Base-by-base conservation (phyloP, 129 eudicot genomes). In the Flaveria trinervia region DNA sequence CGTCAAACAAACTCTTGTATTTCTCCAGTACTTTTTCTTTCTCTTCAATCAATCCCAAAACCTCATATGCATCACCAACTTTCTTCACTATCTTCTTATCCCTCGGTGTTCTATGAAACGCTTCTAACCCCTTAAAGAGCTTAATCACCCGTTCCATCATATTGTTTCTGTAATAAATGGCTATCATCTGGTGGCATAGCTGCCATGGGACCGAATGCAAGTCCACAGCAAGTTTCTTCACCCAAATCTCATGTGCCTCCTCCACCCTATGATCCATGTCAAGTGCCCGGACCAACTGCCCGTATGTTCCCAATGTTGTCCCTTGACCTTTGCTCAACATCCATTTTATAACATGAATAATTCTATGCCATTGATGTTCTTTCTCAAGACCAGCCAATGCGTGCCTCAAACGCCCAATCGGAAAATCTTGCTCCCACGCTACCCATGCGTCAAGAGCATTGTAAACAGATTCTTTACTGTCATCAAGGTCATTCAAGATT, bases 321-420 rank as follows among this genome's bases (percentile, higher is more conserved):
- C 96, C 96, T 78, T 92, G 97, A 52, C 97, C 97, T 79, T 92
- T 92, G 83, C 96, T 89, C 59, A 92, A 74, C 86, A 92, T 89
- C 95, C 97, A 92, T 74, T 92, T 92, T 14, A 89, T 89, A 45
- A 92, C 97, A 71, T 92, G 97, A 62, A 91, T 68, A 54, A 86
- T 48, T 78, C 85, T 81, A 75, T 86, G 97, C 97, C 95, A 91
- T 64, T 91, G 88, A 56, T 89, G 85, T 48, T 89, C 79, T 77
- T 84, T 92, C 84, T 92, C 92, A 1, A 92, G 95, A 44, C 56
- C 33, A 61, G 80, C 73, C 71, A 92, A 77, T 2, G 89, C 96
- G 1, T 73, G 80, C 74, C 85, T 92, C 49, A 91, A 48, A 4
- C 90, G 71, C 11, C 90, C 95, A 25, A 91, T 83, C 2, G 97